Evolutionary conservation across 108 stramenopile species (phyloP), one percentile per base, ranked within the genome.

Genomic region (Fistulifera pelliculosa): DNA sequence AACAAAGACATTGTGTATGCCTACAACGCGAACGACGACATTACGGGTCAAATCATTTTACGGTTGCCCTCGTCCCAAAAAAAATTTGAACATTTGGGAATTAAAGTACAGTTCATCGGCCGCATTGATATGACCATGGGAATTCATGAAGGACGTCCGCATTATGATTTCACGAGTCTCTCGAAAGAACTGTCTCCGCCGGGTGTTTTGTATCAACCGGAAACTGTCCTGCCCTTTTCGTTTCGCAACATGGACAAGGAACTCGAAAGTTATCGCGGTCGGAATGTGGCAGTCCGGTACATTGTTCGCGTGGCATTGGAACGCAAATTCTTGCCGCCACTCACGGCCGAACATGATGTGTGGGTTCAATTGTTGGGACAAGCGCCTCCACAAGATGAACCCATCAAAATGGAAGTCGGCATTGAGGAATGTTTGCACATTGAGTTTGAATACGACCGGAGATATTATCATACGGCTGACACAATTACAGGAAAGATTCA

Each of bases 361-460:
- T 68, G 91, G 60, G 84, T 99, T 7, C 96, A 98, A 58, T 65
- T 82, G 22, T 56, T 76, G 28, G 67, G 79, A 13, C 54, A 65
- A n/a, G 78, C 87, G 61, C 95, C 93, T 5, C 56, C 60, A 24
- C 66, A 81, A 26, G 79, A 85, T 53, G 77, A 85, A 54, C 62
- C 90, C 27, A 93, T 98, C 58, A 98, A 97, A 71, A 96, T 98
- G 97, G 98, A 99, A 70, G 98, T 99, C 31, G 98, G 98, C 13
- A 99, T 99, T 60, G 98, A 99, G 66, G 98, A 99, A 54, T 99
- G 96, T 69, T 80, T 99, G 31, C 98, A 99, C 66, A 98, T 99
- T 64, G 98, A 99, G 80, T 99, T 99, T 64, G 94, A 98, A 68
- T 99, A 96, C 74, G 90, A 96, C 52, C 88, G 81, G 27, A 61